A percentile compares a stretch with the other conserved stretches of the same genome.
Evolutionary conservation across 208 protist species (phyloP).

Genomic region (Leishmania turanica): DNA sequence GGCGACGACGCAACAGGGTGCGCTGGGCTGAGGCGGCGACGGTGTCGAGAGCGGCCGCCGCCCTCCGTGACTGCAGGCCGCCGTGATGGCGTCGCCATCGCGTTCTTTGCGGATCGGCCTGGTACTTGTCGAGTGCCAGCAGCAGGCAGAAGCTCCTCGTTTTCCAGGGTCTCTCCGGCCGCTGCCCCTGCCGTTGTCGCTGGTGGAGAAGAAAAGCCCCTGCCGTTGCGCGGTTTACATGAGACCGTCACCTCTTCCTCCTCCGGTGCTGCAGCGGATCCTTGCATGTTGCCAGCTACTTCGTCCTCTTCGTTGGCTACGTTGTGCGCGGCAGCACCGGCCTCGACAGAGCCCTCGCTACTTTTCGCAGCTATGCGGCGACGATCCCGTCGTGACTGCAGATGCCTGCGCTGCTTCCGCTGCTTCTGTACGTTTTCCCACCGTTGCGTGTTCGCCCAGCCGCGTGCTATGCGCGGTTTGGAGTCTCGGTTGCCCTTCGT

Average conservation of each 20-base stretch:
- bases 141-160: not conserved
- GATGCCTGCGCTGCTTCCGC: not conserved
- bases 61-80: not conserved
- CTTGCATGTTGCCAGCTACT: not conserved
- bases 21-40: constrained; percentile 5
- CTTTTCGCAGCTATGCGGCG: not conserved
- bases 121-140: not conserved
- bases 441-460: not conserved
- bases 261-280: not conserved
- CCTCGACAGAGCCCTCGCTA: not conserved
- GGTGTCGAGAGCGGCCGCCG: constrained; percentile 1
- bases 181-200: not conserved
- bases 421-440: not conserved
- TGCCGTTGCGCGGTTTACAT: not conserved
- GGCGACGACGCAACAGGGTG: constrained; percentile 2
- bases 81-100: not conserved
- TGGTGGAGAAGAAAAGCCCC: not conserved
- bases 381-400: not conserved
- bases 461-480: not conserved
- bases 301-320: not conserved
- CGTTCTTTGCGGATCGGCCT: not conserved
- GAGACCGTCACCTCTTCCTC: not conserved
- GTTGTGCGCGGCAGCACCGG: not conserved
- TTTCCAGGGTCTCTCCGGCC: not conserved
- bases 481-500: not conserved